Evolutionary conservation across 2,329 filamentous ascomycete species (phyloP).

Genomic region (Chalaropsis thielavioides): DNA sequence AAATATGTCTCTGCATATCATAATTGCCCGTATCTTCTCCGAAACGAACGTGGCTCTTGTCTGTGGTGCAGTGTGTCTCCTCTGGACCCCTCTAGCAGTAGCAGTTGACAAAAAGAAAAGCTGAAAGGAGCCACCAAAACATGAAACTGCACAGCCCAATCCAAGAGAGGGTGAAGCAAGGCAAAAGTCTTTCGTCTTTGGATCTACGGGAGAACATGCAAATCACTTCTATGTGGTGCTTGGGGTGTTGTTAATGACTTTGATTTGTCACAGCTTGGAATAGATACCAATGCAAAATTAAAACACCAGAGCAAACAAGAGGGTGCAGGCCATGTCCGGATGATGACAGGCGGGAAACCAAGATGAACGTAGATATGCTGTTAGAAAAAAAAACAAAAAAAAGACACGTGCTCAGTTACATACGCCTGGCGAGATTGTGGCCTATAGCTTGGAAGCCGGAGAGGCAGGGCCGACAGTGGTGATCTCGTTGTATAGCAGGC

Average conservation of each 20-base stretch:
- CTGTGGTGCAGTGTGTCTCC: not conserved
- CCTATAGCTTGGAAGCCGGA: slow-evolving; percentile 50
- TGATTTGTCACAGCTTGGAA: not conserved
- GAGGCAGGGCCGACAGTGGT: slow-evolving; percentile 51
- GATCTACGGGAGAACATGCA: not conserved
- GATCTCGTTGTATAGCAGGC: slow-evolving; percentile 77
- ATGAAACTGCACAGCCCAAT: not conserved
- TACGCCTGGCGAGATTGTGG: not conserved
- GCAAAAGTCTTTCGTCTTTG: not conserved
- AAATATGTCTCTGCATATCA: not conserved
- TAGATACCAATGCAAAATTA: not conserved
- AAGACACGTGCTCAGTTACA: not conserved
- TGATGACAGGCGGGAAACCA: not conserved
- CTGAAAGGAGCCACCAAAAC: not conserved
- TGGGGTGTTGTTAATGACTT: not conserved
- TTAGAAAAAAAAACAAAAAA: not conserved
- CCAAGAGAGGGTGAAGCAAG: not conserved
- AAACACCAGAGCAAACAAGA: not conserved
- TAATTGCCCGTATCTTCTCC: not conserved
- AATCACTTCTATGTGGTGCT: not conserved
- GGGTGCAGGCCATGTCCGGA: not conserved
- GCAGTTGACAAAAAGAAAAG: not conserved
- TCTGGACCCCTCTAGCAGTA: not conserved
- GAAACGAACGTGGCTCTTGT: not conserved
- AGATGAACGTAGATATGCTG: not conserved